These are phyloP conservation scores for Stereum hirsutum DNA, from an alignment of 1,284 basidiomycete species.

Conservation along the genomic window DNA sequence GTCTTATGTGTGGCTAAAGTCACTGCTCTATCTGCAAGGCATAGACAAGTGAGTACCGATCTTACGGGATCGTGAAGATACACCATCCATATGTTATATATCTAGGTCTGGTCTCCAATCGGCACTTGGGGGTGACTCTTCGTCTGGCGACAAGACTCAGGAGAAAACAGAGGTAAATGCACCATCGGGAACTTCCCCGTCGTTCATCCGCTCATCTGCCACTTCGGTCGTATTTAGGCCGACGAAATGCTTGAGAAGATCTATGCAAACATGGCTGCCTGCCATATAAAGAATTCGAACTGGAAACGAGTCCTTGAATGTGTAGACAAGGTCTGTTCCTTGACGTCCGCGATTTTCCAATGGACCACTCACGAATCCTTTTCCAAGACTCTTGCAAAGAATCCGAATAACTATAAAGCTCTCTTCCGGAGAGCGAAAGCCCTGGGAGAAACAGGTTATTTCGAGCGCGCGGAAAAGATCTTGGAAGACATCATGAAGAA, in stretches of 20 bases:
- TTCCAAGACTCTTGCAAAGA: conserved; percentile 59
- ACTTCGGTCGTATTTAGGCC: conserved; percentile 35
- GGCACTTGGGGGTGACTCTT: conserved; percentile 5
- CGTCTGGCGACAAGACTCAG: conserved; percentile 14
- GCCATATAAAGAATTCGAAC: conserved; percentile 67
- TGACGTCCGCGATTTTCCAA: neutral
- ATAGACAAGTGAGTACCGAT: conserved; percentile 51
- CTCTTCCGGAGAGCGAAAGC: conserved; percentile 76
- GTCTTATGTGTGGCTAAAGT: conserved; percentile 19
- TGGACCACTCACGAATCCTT: neutral
- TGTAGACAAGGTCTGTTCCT: conserved; percentile 54
- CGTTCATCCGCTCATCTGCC: too few species aligned
- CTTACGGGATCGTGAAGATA: neutral
- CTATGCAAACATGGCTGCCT: conserved; percentile 74
- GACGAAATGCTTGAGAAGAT: conserved; percentile 72
- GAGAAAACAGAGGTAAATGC: conserved; percentile 25
- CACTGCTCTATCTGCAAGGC: conserved; percentile 60
- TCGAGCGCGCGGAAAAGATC: conserved; percentile 59
- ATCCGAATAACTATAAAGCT: conserved; percentile 67
- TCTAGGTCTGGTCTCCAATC: conserved; percentile 8
- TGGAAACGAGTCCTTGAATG: conserved; percentile 70
- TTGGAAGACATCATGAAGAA: conserved; percentile 55
- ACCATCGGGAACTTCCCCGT: neutral
- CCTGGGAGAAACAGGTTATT: conserved; percentile 61
- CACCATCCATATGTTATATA: neutral